These are phyloP conservation scores for Malassezia equina DNA, from an alignment of 1,284 basidiomycete species.

Conservation along the genomic window DNA sequence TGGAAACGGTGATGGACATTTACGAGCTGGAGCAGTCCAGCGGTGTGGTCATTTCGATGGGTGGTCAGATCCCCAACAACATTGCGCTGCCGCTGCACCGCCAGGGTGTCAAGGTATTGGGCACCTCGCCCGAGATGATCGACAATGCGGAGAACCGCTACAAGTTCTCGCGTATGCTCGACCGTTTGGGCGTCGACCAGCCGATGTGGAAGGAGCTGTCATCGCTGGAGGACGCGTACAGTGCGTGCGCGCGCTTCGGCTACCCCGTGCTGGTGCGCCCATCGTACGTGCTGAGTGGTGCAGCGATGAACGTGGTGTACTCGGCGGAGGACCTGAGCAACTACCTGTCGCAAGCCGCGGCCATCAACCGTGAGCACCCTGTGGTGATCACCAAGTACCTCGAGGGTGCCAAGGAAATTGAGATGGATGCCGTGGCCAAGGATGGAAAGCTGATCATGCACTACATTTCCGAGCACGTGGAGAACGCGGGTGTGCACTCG, in stretches of 20 bases:
- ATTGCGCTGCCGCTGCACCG: slow-evolving; percentile 86
- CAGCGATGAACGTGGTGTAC: slow-evolving; percentile 98
- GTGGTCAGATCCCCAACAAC: slow-evolving; percentile 96
- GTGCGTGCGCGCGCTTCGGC: slow-evolving; percentile 51
- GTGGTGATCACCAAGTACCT: slow-evolving; percentile 99
- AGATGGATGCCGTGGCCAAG: slow-evolving; percentile 96
- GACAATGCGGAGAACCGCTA: slow-evolving; percentile 97
- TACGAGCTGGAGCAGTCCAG: slow-evolving; percentile 82
- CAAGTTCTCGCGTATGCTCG: slow-evolving; percentile 96
- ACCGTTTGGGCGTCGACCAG: slow-evolving; percentile 95
- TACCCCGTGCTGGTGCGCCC: slow-evolving; percentile 94
- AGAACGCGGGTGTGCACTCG: slow-evolving; percentile 95
- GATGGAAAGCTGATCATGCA: slow-evolving; percentile 98
- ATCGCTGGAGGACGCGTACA: slow-evolving; percentile 72
- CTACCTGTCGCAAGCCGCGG: slow-evolving; percentile 90
- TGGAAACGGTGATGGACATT: slow-evolving; percentile 93
- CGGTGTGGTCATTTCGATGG: slow-evolving; percentile 93
- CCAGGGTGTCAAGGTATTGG: slow-evolving; percentile 94
- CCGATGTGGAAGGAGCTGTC: slow-evolving; percentile 94
- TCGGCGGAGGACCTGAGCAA: slow-evolving; percentile 78
- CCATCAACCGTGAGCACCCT: slow-evolving; percentile 90
- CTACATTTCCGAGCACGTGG: slow-evolving; percentile 97
- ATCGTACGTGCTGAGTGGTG: slow-evolving; percentile 93
- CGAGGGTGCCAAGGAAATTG: slow-evolving; percentile 98
- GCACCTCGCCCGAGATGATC: slow-evolving; percentile 98